Evolutionary conservation across 495 filamentous ascomycete species (phyloP).

Genomic region (Penicillium arizonense): DNA sequence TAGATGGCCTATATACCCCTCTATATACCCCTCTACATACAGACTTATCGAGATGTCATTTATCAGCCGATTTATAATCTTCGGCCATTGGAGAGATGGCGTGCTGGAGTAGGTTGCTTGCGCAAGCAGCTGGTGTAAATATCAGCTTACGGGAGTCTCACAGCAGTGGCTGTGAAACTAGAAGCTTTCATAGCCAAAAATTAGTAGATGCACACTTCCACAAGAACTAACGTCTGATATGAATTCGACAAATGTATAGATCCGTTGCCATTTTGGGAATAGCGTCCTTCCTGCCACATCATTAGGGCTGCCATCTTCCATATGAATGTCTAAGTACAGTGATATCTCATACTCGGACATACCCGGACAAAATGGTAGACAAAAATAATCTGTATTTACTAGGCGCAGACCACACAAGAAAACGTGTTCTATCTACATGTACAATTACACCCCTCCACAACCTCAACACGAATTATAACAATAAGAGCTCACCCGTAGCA

Average conservation of each 20-base stretch:
- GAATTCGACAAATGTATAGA: too few relatives aligned
- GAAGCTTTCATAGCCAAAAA: too few relatives aligned
- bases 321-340: too few relatives aligned
- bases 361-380: too few relatives aligned
- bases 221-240: too few relatives aligned
- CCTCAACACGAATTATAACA: constrained; percentile 31
- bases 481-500: constrained; percentile 49
- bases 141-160: too few relatives aligned
- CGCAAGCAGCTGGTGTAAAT: neutral
- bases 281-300: too few relatives aligned
- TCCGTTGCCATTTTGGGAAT: too few relatives aligned
- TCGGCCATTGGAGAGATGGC: constrained; percentile 8
- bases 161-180: too few relatives aligned
- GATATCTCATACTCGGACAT: too few relatives aligned
- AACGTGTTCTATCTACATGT: constrained; percentile 25
- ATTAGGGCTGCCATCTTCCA: too few relatives aligned
- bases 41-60: neutral
- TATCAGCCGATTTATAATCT: constrained; percentile 12
- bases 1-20: neutral
- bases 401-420: neutral
- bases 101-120: constrained; percentile 6
- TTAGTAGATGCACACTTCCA: too few relatives aligned
- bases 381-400: constrained; percentile 1
- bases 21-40: constrained; percentile 3
- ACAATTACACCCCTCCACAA: constrained; percentile 10